Percentiles rank a stretch among this genome's conserved stretches.
Evolutionary conservation across 441 rosid species (phyloP).

Genomic region (Eruca vesicaria): DNA sequence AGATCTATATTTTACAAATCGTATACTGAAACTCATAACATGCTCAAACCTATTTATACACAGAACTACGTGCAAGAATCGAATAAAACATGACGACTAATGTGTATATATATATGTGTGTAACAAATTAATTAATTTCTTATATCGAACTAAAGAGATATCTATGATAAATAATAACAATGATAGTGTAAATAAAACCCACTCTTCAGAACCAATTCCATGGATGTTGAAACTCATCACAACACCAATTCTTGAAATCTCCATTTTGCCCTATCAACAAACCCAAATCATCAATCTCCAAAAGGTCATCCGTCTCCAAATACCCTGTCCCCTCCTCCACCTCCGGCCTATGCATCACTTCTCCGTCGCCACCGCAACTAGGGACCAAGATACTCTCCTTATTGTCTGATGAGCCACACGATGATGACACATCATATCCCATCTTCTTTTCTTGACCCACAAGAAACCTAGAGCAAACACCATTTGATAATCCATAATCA

Average conservation of each 20-base stretch:
- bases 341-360: constrained; percentile 16
- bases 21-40: not conserved
- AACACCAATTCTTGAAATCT: constrained; percentile 39
- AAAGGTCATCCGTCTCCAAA: constrained; percentile 31
- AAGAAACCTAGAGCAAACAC: constrained; percentile 25
- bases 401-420: constrained; percentile 23
- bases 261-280: constrained; percentile 35
- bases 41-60: constrained; percentile 15
- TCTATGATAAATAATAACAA: constrained; percentile 7
- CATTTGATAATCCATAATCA: constrained; percentile 7
- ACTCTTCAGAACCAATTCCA: constrained; percentile 31
- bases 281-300: constrained; percentile 38
- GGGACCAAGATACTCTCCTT: constrained; percentile 20
- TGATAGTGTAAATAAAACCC: not conserved
- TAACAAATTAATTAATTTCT: constrained; percentile 16
- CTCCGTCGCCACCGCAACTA: constrained; percentile 6
- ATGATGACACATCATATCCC: constrained; percentile 16
- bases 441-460: constrained; percentile 28
- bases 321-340: constrained; percentile 29
- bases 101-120: not conserved
- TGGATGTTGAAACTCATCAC: constrained; percentile 37
- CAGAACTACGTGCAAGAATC: not conserved
- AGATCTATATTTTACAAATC: constrained; percentile 4
- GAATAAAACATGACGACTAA: not conserved
- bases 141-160: not conserved